Evolutionary conservation across 75 land plant species (phyloP), one percentile per base, ranked within the genome.

Genomic region (Chamaecyparis obtusa): DNA sequence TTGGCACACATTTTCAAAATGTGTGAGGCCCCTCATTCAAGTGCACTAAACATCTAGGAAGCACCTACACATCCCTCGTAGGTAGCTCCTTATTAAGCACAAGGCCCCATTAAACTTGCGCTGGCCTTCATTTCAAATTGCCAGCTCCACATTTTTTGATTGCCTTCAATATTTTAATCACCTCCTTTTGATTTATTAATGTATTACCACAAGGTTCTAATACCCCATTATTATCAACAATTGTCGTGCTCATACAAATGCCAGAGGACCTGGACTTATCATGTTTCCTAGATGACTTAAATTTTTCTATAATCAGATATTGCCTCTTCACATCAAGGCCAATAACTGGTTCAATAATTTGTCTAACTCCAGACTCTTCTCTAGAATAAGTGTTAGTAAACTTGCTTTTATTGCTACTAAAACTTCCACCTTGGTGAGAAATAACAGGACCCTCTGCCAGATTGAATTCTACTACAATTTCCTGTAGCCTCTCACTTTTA

Each of bases 231-330:
- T 39, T 49, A 41, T 80, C 27, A 10, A 36, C 36, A 39, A 44
- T 5, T 1, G 51, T 44, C 27, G 32, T 43, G 39, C 6, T 43
- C 3, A 27, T 39, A 80, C 32, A 80, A 24, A 43, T 41, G 48
- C 43, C 83, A 24, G 43, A 9, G n/a, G 83, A 41, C 48, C 83
- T 32, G 9, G 19, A 80, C n/a, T 80, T 44, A 27, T 44, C 49
- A 3, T 80, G 83, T 80, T 44, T 44, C n/a, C 49, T 44, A 44
- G 49, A 43, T 9, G 83, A 49, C 48, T 80, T 44, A n/a, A 80
- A 44, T 9, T 43, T 80, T 11, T 44, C 83, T 80, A 49, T 80
- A 80, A 80, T 80, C 83, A 80, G 51, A 80, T 49, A 41, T 30
- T 43, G 83, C 48, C 44, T 80, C 3, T 3, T 8, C 27, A 10